phyloP scores from a whole-genome alignment of 257 asterid genomes.

The Salvia miltiorrhiza region DNA sequence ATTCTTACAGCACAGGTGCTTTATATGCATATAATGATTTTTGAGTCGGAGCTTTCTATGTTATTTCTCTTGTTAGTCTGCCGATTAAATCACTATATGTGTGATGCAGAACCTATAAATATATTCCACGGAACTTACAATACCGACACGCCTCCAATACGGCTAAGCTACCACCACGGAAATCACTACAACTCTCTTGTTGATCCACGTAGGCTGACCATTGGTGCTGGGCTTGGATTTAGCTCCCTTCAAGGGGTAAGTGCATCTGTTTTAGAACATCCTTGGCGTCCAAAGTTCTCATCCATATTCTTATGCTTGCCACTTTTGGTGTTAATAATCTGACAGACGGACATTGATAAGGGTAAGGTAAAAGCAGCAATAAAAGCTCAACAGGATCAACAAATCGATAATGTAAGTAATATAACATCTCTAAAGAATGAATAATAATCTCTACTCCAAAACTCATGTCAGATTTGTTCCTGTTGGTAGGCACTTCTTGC shows the following conservation, averaged over 20 bases:
- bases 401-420: conserved; percentile 75
- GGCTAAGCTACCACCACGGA: conserved; percentile 91
- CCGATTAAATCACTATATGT: conserved; percentile 5
- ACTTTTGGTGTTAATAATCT: conserved; percentile 11
- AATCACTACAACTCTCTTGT: conserved; percentile 97
- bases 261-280: neutral
- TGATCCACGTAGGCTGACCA: conserved; percentile 77
- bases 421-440: neutral
- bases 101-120: conserved; percentile 80
- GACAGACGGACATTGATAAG: conserved; percentile 64
- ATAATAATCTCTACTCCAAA: neutral
- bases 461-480: conserved; percentile 5
- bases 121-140: conserved; percentile 88
- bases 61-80: conserved; percentile 12
- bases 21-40: conserved; percentile 10
- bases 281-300: neutral
- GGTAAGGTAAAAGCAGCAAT: conserved; percentile 99
- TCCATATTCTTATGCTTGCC: neutral
- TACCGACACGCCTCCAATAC: conserved; percentile 86
- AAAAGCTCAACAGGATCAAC: conserved; percentile 98
- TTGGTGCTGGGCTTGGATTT: conserved; percentile 97
- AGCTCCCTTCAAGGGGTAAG: conserved; percentile 90
- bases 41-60: conserved; percentile 6
- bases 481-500: conserved; percentile 84
- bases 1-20: conserved; percentile 91